Conservation (phyloP, 495 filamentous ascomycete genomes). For the Melanomma pulvis-pyrius region DNA sequence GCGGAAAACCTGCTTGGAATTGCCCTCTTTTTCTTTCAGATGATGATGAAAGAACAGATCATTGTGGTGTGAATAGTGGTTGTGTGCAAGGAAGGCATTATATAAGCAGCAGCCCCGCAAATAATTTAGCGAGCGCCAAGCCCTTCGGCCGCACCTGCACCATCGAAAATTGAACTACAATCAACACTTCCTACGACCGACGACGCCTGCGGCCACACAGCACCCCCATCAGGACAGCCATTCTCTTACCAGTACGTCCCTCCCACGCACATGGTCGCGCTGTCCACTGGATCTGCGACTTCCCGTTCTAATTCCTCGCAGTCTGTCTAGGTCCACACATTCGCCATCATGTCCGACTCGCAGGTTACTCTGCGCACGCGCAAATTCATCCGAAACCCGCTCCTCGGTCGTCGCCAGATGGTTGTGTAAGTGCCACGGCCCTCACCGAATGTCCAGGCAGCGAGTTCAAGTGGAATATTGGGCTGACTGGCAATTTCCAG, state of each 20-base stretch:
- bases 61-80: neutral
- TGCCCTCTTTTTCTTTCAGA: neutral
- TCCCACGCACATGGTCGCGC: neutral
- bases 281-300: neutral
- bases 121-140: conserved; percentile 4
- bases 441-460: neutral
- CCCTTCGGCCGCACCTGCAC: neutral
- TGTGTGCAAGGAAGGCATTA: neutral
- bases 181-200: conserved; percentile 6
- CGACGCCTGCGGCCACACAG: conserved; percentile 29
- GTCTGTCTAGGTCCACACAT: conserved; percentile 7
- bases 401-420: conserved; percentile 99
- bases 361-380: conserved; percentile 97
- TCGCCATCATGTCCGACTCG: conserved; percentile 83
- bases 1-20: neutral
- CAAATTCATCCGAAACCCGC: conserved; percentile 99
- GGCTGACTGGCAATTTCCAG: conserved; percentile 53
- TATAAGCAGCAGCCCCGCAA: neutral
- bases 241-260: conserved; percentile 7
- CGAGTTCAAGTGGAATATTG: conserved; percentile 10
- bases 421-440: conserved; percentile 83
- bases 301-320: neutral
- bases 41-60: neutral
- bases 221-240: conserved; percentile 26
- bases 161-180: neutral